Base-by-base conservation (phyloP, 2,329 filamentous ascomycete genomes). In the Aspergillus sp. region DNA sequence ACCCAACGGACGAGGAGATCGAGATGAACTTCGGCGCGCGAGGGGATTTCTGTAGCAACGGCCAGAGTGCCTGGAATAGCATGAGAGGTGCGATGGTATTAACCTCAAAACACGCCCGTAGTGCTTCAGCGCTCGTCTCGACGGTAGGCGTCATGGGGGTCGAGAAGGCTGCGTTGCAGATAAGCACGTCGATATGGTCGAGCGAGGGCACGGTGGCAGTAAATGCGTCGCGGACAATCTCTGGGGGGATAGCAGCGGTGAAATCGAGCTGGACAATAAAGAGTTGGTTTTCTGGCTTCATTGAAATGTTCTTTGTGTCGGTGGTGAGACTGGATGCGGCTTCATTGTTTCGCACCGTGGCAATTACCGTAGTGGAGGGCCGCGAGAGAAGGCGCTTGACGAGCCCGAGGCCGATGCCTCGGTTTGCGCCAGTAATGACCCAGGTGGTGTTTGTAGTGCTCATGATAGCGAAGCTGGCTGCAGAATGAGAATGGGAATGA, bases 111-210 rank as follows among this genome's bases (percentile, higher is more conserved):
- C 51, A 57, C 5, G 43, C 18, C 5, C 55, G 62, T 7, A 69
- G 58, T 7, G 61, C 62, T 13, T 62, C 56, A 5, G 62, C 59
- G 2, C 62, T 42, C 3, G 60, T 66, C 6, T 42, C 18, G 24
- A 83, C 82, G 20, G 82, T 79, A 17, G 83, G 83, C 4, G 81
- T 78, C 63, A 87, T 86, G 82, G 85, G 84, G n/a, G 80, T 79
- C 4, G 82, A 80, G 56, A 83, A 68, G 53, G 59, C 70, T 12
- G 69, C 71, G 38, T 67, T 68, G 41, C 60, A 64, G 50, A 62
- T 60, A 22, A 72, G 67, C 13, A 64, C 60, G 44, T 64, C 68
- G 32, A 66, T 56, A 39, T 72, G 70, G 15, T 64, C 59, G 45
- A 73, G 63, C 5, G 65, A 66, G 24, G 61, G 63, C 34, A 58